Base-by-base conservation (phyloP, 2,329 filamentous ascomycete species). In the Penicillium sclerotiorum region DNA sequence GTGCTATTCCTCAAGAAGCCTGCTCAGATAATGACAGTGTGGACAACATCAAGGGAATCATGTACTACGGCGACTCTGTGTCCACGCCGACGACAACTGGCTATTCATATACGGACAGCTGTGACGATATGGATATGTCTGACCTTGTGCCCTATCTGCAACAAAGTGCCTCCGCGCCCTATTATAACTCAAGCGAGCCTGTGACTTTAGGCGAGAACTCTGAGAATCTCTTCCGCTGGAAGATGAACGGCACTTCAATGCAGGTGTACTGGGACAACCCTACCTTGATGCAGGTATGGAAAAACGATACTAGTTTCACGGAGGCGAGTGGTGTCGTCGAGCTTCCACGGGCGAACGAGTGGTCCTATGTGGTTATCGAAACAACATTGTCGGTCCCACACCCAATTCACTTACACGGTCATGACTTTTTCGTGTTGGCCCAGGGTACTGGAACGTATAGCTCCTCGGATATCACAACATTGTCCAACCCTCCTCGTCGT, bases 401-500 rank as follows among this genome's bases (percentile, higher is more conserved):
- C 27, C 49, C 49, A 5, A 48, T 52, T 20, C 49, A 52, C 45
- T 37, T 51, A 36, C 49, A 51, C 22, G 49, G 49, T 4, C 49
- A 51, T 33, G 49, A 51, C 15, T 51, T 51, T 21, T 44, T 33
- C 22, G 23, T 51, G 12, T 9, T 51, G 6, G 30, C 44, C 8
- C 49, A 51, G 13, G 49, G 49, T 5, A 13, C 6, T 3, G 25
- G 22, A 6, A 4, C 15, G 8, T 20, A 22, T 8, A 17, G n/a
- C 15, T 36, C 17, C 13, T 11, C 39, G 8, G 38, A 15, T 8
- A 28, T 22, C 12, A 15, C 27, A 2, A 28, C 12, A n/a, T 23
- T 15, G n/a, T 17, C 32, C 5, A 38, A 43, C 22, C 39, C 46
- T 9, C 39, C 46, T 8, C 69, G 78, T 1, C 69, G 79, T n/a